Percentiles rank a stretch among this genome's conserved stretches.
These are phyloP conservation scores for Raphanus raphanistrum DNA, from an alignment of 345 rosid species.

Conservation along the genomic window DNA sequence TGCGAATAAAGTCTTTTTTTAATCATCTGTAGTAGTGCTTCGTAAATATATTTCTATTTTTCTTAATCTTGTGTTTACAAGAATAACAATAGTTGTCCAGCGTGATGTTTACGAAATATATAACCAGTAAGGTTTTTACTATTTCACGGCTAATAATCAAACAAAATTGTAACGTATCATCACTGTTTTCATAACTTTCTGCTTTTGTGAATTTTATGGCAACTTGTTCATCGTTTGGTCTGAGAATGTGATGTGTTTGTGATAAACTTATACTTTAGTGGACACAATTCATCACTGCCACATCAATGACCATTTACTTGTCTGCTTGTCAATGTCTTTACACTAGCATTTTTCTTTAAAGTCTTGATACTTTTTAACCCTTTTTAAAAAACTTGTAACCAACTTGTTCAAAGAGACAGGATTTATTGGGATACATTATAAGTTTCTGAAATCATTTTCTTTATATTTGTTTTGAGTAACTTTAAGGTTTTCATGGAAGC, in stretches of 20 bases:
- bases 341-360: neutral
- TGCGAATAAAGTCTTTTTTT: neutral
- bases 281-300: neutral
- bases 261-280: neutral
- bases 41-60: neutral
- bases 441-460: neutral
- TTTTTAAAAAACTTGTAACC: neutral
- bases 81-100: neutral
- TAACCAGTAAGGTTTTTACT: neutral
- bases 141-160: neutral
- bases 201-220: neutral
- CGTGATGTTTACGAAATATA: neutral
- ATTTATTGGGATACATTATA: neutral
- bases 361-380: neutral
- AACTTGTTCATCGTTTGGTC: neutral
- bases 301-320: neutral
- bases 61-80: neutral
- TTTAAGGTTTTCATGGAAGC: neutral
- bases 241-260: neutral
- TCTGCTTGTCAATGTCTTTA: constrained; percentile 3
- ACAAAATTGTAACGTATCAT: neutral
- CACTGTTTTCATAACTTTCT: neutral
- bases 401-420: neutral
- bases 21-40: neutral
- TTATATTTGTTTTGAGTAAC: neutral